Conservation (phyloP, 495 filamentous ascomycete genomes). For the Jackrogersella minutella region DNA sequence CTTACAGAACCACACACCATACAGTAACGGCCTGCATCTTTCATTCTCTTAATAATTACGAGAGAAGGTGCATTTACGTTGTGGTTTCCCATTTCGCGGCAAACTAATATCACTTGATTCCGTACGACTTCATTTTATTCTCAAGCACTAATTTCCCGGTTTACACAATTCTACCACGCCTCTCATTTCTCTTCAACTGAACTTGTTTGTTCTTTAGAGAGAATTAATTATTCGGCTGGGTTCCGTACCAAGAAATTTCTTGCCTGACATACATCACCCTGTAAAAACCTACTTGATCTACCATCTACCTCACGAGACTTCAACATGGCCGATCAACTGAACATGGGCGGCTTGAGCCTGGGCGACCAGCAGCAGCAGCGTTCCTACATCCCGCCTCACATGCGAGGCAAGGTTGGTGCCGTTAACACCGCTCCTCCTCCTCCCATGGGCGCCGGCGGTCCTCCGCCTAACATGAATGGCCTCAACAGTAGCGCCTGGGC, state of each 20-base stretch:
- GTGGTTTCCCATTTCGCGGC: slow-evolving; percentile 16
- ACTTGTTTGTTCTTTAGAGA: slow-evolving; percentile 54
- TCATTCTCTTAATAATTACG: slow-evolving; percentile 24
- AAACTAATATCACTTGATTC: slow-evolving; percentile 23
- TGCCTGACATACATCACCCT: slow-evolving; percentile 15
- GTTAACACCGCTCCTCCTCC: slow-evolving; percentile 43
- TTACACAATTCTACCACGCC: slow-evolving; percentile 19
- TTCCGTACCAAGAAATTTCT: slow-evolving; percentile 42
- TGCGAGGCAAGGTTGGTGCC: slow-evolving; percentile 69
- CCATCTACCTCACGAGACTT: background rate
- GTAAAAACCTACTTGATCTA: slow-evolving; percentile 6
- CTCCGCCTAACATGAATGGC: slow-evolving; percentile 53
- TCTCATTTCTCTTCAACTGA: slow-evolving; percentile 44
- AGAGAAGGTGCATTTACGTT: slow-evolving; percentile 29
- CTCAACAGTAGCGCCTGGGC: slow-evolving; percentile 71
- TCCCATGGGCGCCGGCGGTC: slow-evolving; percentile 44
- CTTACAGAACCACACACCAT: slow-evolving; percentile 7
- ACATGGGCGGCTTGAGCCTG: slow-evolving; percentile 85
- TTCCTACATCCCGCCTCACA: slow-evolving; percentile 96
- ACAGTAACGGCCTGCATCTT: slow-evolving; percentile 19
- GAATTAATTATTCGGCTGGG: slow-evolving; percentile 40
- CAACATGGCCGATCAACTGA: slow-evolving; percentile 92
- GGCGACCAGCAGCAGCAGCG: slow-evolving; percentile 70
- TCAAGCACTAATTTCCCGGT: slow-evolving; percentile 18
- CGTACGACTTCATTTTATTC: slow-evolving; percentile 5